Base-by-base conservation (phyloP, 208 protist genomes). In the Phytomonas sp. region DNA sequence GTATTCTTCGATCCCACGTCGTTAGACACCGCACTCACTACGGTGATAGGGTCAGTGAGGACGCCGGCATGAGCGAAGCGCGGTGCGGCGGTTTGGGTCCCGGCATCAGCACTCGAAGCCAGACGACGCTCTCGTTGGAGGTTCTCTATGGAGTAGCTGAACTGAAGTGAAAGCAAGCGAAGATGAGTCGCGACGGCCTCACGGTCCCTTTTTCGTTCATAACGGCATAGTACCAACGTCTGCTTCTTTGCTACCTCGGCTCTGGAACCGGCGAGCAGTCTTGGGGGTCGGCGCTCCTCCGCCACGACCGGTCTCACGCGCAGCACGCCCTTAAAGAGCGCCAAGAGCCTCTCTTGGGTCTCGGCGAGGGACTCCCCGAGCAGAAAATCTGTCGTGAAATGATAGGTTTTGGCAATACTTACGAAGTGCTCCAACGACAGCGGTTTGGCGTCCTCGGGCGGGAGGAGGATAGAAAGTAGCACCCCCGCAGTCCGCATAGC, bases 121-220 rank as follows among this genome's bases (percentile, higher is more conserved):
- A 62, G 42, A n/a, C 61, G 36, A 0, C 63, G 61, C 0, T 71
- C 67, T 29, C 70, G 62, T 63, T 65, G 71, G n/a, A 82, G 63
- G 19, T 66, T 62, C 23, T 78, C 72, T 0, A 80, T 73, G 2
- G 80, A 80, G 52, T 74, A 74, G 29, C 72, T 36, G 42, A 84
- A 86, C 75, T 86, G 80, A 6, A 71, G 66, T 0, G 78, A 79
- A 12, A 77, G 32, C 4, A 82, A 64, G 30, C 67, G 69, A 63
- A 84, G 61, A 60, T 86, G 78, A 11, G 75, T 52, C 10, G 75
- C 69, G 7, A 89, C 83, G 10, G 81, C 83, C 3, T 76, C 75
- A 26, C 77, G 74, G 59, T 86, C 81, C 14, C 75, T 69, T 0
- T 72, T 77, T 26, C 80, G 81, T 67, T 86, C 80, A 32, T 66